Base-by-base conservation (phyloP, 192 early-diverging fungal genomes). In the Lobosporangium transversale region DNA sequence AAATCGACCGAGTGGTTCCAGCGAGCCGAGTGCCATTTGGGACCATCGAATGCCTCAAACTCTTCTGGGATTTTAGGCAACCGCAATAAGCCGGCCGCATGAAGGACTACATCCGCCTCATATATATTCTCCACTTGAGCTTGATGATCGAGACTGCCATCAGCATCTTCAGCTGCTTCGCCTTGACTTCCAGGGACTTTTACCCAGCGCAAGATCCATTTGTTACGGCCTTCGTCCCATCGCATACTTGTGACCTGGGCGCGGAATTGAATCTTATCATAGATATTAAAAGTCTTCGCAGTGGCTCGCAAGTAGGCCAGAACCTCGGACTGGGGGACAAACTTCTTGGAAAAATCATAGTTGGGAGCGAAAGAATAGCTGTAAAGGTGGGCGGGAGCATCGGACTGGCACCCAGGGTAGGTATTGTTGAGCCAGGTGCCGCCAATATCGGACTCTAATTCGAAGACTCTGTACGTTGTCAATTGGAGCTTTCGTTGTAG, bases 321-420 rank as follows among this genome's bases (percentile, higher is more conserved):
- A 2, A 76, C 21, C 37, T 76, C 73, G 4, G 17, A 26, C 31
- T 67, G 73, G 0, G 42, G 64, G 15, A 67, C 64, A 70, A 63
- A 83, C 56, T 67, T 70, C 10, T 52, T 32, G 2, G 70, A 59
- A 68, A 81, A 84, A 12, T 84, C 68, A 42, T 70, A 79, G 61
- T 84, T 84, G 4, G 71, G 80, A 3, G 81, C 80, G 24, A 80
- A 84, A 2, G 73, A 73, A 78, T 73, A 83, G 26, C 70, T 67
- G 63, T 85, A 85, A 15, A 78, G 45, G 33, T 83, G 80, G 3
- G 68, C 42, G 7, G 57, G 66, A 5, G 82, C 78, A 43, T 85
- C 83, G 21, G 80, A 85, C 11, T 64, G 71, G 42, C 70, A 73
- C 0, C 83, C 83, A 4, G 80, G 80, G 36, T 82, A 82, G 18